Conservation (phyloP, 2,329 filamentous ascomycete genomes). For the Aspergillus fumigatiaffinis region DNA sequence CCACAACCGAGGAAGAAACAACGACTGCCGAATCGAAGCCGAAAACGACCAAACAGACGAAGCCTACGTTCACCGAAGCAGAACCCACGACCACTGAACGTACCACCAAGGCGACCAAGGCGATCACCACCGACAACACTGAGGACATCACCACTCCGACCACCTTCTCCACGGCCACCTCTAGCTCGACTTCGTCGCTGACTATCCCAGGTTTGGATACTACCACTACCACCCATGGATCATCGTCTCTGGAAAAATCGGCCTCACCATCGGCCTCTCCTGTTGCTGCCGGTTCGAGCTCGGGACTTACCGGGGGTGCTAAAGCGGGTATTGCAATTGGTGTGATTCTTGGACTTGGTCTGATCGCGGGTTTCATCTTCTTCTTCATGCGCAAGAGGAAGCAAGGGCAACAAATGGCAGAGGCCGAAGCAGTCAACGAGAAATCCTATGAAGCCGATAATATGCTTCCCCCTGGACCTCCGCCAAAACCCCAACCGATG, state of each 20-base stretch:
- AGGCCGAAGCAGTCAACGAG: conserved; percentile 55
- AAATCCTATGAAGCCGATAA: conserved; percentile 47
- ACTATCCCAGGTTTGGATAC: conserved; percentile 16
- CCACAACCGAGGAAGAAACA: conserved; percentile 5
- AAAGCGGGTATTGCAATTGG: conserved; percentile 86
- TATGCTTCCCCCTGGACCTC: conserved; percentile 27
- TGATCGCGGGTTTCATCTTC: conserved; percentile 64
- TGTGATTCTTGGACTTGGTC: conserved; percentile 65
- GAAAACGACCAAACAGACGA: conserved; percentile 4
- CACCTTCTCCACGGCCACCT: conserved; percentile 19
- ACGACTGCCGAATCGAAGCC: neutral
- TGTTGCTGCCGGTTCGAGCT: conserved; percentile 25
- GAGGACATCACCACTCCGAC: conserved; percentile 10
- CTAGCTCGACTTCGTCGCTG: conserved; percentile 17
- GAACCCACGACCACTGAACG: conserved; percentile 7
- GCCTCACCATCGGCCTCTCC: conserved; percentile 23
- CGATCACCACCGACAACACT: conserved; percentile 4
- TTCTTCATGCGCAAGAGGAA: conserved; percentile 73
- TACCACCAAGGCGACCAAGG: conserved; percentile 1
- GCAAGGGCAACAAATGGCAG: conserved; percentile 48
- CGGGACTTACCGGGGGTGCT: conserved; percentile 38
- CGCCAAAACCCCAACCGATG: conserved; percentile 38
- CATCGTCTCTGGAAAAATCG: conserved; percentile 16
- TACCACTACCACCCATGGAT: conserved; percentile 9
- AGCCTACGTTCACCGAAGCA: conserved; percentile 11